These are phyloP conservation scores for Marsdenia floribunda DNA, from an alignment of 257 asterid species.

Conservation along the genomic window DNA sequence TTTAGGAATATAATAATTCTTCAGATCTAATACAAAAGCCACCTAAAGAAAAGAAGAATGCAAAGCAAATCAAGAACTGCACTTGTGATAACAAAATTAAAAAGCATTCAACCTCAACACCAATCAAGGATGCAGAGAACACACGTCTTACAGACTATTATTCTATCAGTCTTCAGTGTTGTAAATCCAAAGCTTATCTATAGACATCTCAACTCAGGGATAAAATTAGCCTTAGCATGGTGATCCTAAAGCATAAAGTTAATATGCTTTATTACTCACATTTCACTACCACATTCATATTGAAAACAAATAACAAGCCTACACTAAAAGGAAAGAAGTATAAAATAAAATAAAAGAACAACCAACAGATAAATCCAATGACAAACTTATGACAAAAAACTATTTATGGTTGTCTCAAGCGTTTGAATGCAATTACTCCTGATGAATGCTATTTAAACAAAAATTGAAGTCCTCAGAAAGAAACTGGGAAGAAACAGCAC, in stretches of 20 bases:
- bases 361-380: neutral
- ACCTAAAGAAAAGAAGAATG: neutral
- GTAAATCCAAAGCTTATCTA: neutral
- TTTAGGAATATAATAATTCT: too few relatives aligned
- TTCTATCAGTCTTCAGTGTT: neutral
- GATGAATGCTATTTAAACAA: too few relatives aligned
- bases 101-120: neutral
- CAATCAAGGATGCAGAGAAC: neutral
- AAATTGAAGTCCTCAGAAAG: too few relatives aligned
- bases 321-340: too few relatives aligned
- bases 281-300: neutral
- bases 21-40: neutral
- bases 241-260: neutral
- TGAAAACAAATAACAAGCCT: neutral
- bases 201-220: neutral
- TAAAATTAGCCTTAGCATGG: neutral
- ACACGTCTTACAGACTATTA: neutral
- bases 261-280: neutral
- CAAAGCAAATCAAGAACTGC: neutral
- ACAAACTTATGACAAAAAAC: neutral
- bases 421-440: neutral
- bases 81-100: neutral
- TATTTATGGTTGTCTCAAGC: neutral
- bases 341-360: neutral
- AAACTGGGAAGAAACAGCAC: neutral